A percentile compares a stretch with the other conserved stretches of the same genome.
These are phyloP conservation scores for Daldinia decipiens DNA, from an alignment of 495 filamentous ascomycete species.

Conservation along the genomic window DNA sequence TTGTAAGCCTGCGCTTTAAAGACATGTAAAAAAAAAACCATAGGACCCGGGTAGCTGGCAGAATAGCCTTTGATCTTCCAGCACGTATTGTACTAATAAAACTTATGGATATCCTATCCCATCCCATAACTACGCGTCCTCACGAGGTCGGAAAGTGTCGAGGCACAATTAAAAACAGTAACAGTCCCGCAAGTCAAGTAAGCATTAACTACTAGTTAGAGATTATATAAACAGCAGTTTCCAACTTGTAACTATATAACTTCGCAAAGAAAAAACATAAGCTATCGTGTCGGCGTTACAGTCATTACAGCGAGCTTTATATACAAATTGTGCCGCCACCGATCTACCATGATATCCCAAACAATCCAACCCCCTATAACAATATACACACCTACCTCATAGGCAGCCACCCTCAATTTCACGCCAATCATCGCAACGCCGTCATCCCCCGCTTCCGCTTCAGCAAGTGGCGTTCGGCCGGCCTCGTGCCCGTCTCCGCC, in stretches of 20 bases:
- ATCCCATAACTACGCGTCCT: background rate
- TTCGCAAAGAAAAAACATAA: background rate
- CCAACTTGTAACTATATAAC: background rate
- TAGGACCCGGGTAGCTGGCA: background rate
- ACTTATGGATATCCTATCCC: background rate
- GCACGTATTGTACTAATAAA: background rate
- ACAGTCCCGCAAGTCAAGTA: background rate
- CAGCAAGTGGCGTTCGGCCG: background rate
- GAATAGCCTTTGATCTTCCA: too few species aligned
- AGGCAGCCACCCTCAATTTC: background rate
- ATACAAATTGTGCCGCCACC: background rate
- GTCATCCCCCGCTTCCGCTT: background rate
- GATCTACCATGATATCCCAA: background rate
- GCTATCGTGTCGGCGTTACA: background rate
- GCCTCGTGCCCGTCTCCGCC: background rate
- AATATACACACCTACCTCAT: background rate
- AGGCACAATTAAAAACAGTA: background rate
- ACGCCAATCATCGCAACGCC: background rate
- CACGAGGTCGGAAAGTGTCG: background rate
- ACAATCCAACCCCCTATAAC: background rate
- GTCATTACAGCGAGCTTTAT: background rate
- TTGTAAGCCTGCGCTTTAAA: conserved; percentile 37
- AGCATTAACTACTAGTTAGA: too few species aligned
- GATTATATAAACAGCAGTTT: background rate
- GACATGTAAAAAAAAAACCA: background rate